Percentiles rank a stretch among this genome's conserved stretches.
Conservation (phyloP, 371 early-diverging fungal genomes). For the Mortierella sp. region DNA sequence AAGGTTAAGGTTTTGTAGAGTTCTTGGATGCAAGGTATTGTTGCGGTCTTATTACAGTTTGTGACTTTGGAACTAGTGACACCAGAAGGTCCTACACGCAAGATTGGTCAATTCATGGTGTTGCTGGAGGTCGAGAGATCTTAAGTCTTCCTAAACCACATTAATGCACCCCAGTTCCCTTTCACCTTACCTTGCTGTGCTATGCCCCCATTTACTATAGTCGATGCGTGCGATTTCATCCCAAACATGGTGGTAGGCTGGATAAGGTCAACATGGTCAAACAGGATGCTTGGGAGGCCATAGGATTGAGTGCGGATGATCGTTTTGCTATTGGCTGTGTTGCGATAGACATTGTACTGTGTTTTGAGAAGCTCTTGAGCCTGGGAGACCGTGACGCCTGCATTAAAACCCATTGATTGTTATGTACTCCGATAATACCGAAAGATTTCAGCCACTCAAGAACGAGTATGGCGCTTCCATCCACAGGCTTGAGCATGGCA, state of each 20-base stretch:
- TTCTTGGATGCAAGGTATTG: neutral
- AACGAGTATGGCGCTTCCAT: constrained; percentile 2
- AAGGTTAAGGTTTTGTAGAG: constrained; percentile 10
- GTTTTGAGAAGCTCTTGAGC: constrained; percentile 5
- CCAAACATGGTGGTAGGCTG: constrained; percentile 7
- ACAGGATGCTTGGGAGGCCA: constrained; percentile 2
- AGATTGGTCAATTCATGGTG: too few relatives aligned
- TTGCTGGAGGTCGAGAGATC: too few relatives aligned
- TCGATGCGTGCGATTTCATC: neutral
- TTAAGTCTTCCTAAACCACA: too few relatives aligned
- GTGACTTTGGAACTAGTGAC: neutral
- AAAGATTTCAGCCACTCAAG: constrained; percentile 15
- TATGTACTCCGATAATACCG: neutral
- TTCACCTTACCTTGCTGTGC: neutral
- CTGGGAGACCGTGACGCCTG: constrained; percentile 1
- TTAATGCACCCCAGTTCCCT: too few relatives aligned
- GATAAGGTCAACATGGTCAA: constrained; percentile 1
- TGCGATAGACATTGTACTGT: constrained; percentile 4
- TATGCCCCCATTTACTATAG: neutral
- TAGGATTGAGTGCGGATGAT: constrained; percentile 9
- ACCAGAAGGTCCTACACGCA: too few relatives aligned
- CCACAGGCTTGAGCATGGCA: constrained; percentile 4
- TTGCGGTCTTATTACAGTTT: neutral
- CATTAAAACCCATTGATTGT: constrained; percentile 9
- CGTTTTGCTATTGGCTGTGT: neutral